A percentile compares a stretch with the other conserved stretches of the same genome.
phyloP scores from a whole-genome alignment of 805 yeast species.

The Pachysolen tannophilus region DNA sequence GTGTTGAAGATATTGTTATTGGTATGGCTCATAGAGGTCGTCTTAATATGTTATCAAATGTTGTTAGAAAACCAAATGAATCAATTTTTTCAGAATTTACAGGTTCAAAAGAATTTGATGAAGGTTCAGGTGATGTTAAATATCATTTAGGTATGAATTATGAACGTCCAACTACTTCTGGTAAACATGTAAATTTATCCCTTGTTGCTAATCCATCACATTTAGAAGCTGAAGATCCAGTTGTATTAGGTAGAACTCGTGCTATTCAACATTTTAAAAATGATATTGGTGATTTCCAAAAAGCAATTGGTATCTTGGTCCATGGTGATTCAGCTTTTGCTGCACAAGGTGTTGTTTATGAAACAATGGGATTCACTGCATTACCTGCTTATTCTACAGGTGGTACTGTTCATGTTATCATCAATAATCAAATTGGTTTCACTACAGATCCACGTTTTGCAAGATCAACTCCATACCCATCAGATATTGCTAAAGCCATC shows the following conservation, averaged over 20 bases:
- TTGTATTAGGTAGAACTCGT: slow-evolving; percentile 95
- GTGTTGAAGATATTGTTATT: slow-evolving; percentile 91
- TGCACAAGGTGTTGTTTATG: slow-evolving; percentile 98
- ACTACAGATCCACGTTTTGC: slow-evolving; percentile 98
- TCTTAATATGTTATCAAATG: slow-evolving; percentile 94
- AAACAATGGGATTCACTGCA: slow-evolving; percentile 90
- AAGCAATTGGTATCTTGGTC: slow-evolving; percentile 85
- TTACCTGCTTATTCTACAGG: slow-evolving; percentile 96
- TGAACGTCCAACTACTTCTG: slow-evolving; percentile 97
- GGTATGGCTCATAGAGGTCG: slow-evolving; percentile 99
- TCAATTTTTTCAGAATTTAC: slow-evolving; percentile 94
- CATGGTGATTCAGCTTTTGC: slow-evolving; percentile 99
- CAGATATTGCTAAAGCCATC: slow-evolving; percentile 93
- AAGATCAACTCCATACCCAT: slow-evolving; percentile 96
- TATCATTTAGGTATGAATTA: slow-evolving; percentile 99
- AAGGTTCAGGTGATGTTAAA: slow-evolving; percentile 98
- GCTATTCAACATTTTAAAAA: slow-evolving; percentile 88
- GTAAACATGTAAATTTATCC: slow-evolving; percentile 90
- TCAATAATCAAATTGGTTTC: slow-evolving; percentile 98
- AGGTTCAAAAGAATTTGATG: slow-evolving; percentile 84
- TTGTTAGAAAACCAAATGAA: slow-evolving; percentile 97
- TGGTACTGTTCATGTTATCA: slow-evolving; percentile 94
- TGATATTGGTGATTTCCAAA: slow-evolving; percentile 74
- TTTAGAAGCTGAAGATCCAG: slow-evolving; percentile 98
- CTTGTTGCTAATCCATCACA: slow-evolving; percentile 98